Conservation (phyloP, 108 stramenopile species). For the Bacterosira constricta region DNA sequence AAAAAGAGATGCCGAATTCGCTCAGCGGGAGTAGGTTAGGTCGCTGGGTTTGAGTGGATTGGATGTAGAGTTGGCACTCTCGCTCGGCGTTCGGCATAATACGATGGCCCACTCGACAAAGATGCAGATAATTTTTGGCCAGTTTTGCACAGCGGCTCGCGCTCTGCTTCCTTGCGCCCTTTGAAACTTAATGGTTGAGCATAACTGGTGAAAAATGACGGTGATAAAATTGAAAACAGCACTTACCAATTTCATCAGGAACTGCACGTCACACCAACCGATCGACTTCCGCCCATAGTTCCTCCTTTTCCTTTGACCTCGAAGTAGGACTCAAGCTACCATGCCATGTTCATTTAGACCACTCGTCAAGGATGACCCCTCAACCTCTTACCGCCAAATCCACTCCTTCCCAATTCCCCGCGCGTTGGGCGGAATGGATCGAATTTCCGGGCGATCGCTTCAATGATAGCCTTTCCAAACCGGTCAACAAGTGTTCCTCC, state of each 20-base stretch:
- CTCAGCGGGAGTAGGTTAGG: too few species aligned
- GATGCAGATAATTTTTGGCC: slow-evolving; percentile 1
- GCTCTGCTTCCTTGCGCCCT: slow-evolving; percentile 62
- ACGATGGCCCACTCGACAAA: background rate
- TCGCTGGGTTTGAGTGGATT: too few species aligned
- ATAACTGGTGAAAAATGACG: background rate
- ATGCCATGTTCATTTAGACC: background rate
- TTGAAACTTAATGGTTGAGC: background rate
- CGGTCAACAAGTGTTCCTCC: slow-evolving; percentile 23
- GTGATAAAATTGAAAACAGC: background rate
- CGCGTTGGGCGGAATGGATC: slow-evolving; percentile 2
- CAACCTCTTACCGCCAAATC: slow-evolving; percentile 50
- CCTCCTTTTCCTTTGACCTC: slow-evolving; percentile 7
- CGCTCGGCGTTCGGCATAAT: too few species aligned
- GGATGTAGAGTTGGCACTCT: slow-evolving; percentile 6
- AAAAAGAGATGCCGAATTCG: too few species aligned
- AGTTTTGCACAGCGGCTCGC: slow-evolving; percentile 51
- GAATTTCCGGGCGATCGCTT: background rate
- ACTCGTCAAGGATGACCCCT: slow-evolving; percentile 11
- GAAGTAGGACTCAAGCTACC: slow-evolving; percentile 2
- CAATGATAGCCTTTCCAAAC: background rate
- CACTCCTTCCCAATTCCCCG: slow-evolving; percentile 54
- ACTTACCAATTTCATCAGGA: slow-evolving; percentile 61
- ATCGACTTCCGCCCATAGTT: slow-evolving; percentile 57
- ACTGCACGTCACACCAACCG: slow-evolving; percentile 56